These are phyloP conservation scores for Orbilia blumenaviensis DNA, from an alignment of 2,329 filamentous ascomycete species.

Conservation along the genomic window DNA sequence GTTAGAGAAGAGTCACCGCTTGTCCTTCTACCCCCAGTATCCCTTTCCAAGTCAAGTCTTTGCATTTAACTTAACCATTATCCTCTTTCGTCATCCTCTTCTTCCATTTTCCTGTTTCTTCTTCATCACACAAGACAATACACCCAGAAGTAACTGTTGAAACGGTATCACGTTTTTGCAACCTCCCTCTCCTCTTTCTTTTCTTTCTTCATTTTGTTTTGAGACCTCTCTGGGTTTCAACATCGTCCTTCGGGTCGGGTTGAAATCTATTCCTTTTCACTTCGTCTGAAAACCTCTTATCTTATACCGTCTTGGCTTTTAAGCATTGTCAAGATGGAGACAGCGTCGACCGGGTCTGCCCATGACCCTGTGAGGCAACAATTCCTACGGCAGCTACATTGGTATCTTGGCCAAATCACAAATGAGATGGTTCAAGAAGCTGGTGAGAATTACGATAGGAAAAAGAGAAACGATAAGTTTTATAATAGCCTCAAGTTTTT, in stretches of 20 bases:
- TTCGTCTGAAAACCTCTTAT: constrained; percentile 6
- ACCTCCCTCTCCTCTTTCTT: constrained; percentile 39
- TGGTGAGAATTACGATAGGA: constrained; percentile 41
- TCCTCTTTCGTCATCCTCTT: constrained; percentile 50
- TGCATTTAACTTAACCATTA: constrained; percentile 52
- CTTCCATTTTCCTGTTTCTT: constrained; percentile 31
- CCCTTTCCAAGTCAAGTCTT: constrained; percentile 29
- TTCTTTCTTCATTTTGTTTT: constrained; percentile 42
- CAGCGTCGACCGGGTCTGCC: constrained; percentile 27
- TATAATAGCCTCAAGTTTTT: constrained; percentile 37
- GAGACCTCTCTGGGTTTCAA: constrained; percentile 41
- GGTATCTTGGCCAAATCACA: constrained; percentile 47
- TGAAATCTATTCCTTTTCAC: constrained; percentile 37
- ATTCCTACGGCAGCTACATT: constrained; percentile 43
- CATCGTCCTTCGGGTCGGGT: constrained; percentile 48
- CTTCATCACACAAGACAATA: constrained; percentile 43
- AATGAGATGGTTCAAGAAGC: constrained; percentile 28
- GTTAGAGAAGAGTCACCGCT: constrained; percentile 35
- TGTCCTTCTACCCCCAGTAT: constrained; percentile 5
- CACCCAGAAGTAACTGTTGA: constrained; percentile 44
- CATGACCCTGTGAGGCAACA: constrained; percentile 51
- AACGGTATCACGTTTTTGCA: constrained; percentile 43
- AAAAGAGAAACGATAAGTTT: constrained; percentile 50
- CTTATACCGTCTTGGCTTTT: constrained; percentile 42
- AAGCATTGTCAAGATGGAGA: constrained; percentile 49